phyloP scores from a whole-genome alignment of 371 early-diverging fungal genomes.

The Mucor indicus region DNA sequence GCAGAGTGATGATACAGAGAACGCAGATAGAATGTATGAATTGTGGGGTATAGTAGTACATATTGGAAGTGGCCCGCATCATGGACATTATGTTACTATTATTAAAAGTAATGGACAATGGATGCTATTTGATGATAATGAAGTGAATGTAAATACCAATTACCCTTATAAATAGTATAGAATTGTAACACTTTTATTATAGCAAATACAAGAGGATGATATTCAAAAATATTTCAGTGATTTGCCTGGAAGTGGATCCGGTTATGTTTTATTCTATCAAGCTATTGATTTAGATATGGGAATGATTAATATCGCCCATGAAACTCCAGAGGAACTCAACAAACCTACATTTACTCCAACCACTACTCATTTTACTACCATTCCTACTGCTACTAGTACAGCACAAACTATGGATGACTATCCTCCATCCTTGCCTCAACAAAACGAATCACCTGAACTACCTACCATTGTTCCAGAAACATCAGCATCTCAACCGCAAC shows the following conservation, averaged over 20 bases:
- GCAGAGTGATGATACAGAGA: slow-evolving; percentile 80
- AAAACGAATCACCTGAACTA: slow-evolving; percentile 4
- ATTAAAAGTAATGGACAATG: slow-evolving; percentile 86
- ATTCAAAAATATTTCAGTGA: slow-evolving; percentile 85
- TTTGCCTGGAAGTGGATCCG: slow-evolving; percentile 73
- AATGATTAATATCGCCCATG: slow-evolving; percentile 25
- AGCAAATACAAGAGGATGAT: slow-evolving; percentile 75
- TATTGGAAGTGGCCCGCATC: slow-evolving; percentile 94
- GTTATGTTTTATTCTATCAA: slow-evolving; percentile 83
- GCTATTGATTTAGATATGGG: slow-evolving; percentile 50
- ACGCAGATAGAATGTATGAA: slow-evolving; percentile 82
- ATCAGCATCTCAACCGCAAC: background rate
- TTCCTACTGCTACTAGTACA: no score
- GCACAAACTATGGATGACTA: no score
- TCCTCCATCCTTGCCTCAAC: background rate
- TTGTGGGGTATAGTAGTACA: slow-evolving; percentile 92
- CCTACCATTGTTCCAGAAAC: slow-evolving; percentile 10
- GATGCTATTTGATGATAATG: slow-evolving; percentile 95
- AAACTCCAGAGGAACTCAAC: slow-evolving; percentile 8
- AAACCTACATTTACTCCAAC: no score
- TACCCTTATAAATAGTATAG: background rate
- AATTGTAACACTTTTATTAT: background rate
- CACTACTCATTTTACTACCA: no score
- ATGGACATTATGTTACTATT: slow-evolving; percentile 94
- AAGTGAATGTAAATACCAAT: slow-evolving; percentile 63